These are phyloP conservation scores for Globisporangium solare DNA, from an alignment of 352 stramenopile species.

Conservation along the genomic window DNA sequence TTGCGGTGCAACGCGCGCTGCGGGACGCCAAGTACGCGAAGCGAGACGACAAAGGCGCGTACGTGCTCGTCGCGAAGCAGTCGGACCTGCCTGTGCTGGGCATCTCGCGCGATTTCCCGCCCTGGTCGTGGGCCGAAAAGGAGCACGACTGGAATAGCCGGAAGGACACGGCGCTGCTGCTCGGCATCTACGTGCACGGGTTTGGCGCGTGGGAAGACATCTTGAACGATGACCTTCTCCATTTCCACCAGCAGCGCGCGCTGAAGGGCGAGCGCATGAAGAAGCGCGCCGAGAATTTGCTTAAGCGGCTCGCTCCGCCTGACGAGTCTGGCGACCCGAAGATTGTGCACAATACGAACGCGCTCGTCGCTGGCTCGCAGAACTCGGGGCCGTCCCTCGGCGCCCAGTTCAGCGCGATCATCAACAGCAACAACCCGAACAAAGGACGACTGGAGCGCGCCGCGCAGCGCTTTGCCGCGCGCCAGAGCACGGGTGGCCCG, in stretches of 20 bases:
- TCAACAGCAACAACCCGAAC: conserved; percentile 33
- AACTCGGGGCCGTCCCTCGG: conserved; percentile 58
- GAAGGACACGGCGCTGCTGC: conserved; percentile 75
- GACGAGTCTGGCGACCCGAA: conserved; percentile 49
- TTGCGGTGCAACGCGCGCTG: conserved; percentile 75
- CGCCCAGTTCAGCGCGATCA: conserved; percentile 73
- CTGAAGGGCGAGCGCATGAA: conserved; percentile 82
- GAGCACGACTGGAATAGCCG: conserved; percentile 75
- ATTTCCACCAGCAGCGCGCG: conserved; percentile 75
- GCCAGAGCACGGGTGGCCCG: conserved; percentile 28
- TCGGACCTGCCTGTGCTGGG: conserved; percentile 61
- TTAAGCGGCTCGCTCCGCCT: conserved; percentile 68
- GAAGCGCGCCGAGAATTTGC: conserved; percentile 77
- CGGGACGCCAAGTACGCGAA: conserved; percentile 36
- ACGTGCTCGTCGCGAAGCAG: conserved; percentile 69
- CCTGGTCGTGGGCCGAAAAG: conserved; percentile 76
- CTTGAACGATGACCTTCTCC: conserved; percentile 72
- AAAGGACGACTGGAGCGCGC: conserved; percentile 59
- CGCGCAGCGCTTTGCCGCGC: conserved; percentile 50
- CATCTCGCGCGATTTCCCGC: conserved; percentile 55
- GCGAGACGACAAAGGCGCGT: conserved; percentile 50
- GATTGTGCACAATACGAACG: conserved; percentile 54
- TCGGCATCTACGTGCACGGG: conserved; percentile 82
- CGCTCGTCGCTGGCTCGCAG: conserved; percentile 23
- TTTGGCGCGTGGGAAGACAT: conserved; percentile 87